Base-by-base conservation (phyloP, 2,329 filamentous ascomycete genomes). In the Pyricularia sp. region DNA sequence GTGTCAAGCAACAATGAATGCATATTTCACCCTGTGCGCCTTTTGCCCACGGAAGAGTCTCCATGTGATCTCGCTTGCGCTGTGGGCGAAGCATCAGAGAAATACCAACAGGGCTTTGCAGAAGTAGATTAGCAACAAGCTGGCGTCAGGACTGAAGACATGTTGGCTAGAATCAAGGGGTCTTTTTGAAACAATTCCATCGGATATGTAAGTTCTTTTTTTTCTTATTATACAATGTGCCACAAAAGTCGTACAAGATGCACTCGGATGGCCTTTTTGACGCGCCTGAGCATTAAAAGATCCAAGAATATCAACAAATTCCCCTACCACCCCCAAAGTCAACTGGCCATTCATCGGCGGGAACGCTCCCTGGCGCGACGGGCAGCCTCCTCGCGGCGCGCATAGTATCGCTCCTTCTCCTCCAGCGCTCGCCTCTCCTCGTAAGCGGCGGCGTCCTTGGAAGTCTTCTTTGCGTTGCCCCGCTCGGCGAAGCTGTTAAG, bases 341-440 rank as follows among this genome's bases (percentile, higher is more conserved):
- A 55, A 55, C 17, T n/a, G 42, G 14, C 14, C 9, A 3, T 10
- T 55, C 20, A 61, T 20, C 58, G 23, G 23, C 10, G 0, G 4
- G n/a, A 6, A 28, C 58, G 58, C 58, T 61, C 58, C 58, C n/a
- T 61, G 28, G 58, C 23, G 23, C 65, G 36, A 28, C 65, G 65
- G 12, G 17, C 33, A 14, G 66, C 66, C 50, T 31, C 20, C 26
- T 67, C 66, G 25, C 26, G 50, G 4, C 66, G 50, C 17, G 55
- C 66, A 31, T 33, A 36, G 66, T 36, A 68, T 10, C 36, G 59
- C 66, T 68, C 55, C 66, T 64, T 31, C 30, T 68, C 66, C 58
- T 68, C 66, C 7, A 36, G n/a, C 6, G 55, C 30, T n/a, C 66
- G 30, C 66, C 17, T 68, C n/a, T 68, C n/a, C 30, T 63, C 58